Base-by-base conservation (phyloP, 805 yeast genomes). In the Kodamaea jinghongensis region DNA sequence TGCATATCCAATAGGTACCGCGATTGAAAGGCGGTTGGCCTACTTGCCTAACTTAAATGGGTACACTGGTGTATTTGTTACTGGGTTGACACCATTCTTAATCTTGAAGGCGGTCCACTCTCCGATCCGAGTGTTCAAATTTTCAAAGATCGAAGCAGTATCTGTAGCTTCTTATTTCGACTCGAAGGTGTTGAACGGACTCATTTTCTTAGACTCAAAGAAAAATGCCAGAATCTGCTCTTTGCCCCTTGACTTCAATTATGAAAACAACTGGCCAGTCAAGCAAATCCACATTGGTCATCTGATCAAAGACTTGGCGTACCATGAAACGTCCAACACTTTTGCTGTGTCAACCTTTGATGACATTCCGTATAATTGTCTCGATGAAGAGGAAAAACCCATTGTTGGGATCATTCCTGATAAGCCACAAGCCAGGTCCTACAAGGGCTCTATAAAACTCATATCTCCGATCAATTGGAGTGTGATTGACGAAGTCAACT, bases 401-500 rank as follows among this genome's bases (percentile, higher is more conserved):
- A 67, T 83, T 32, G 78, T 77, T 7, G 95, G 91, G 1, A 54
- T 70, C 2, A 66, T 67, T 36, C 64, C 61, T 7, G 73, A 71
- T 22, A 70, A 71, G 26, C 78, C 82, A 0, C 71, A 73, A 31
- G 86, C 93, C 0, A 50, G 52, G 13, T 69, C 79, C 7, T 82
- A 67, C 47, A 75, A 76, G 42, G 84, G 95, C 11, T 67, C 72
- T 3, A 55, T 90, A 4, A 73, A 79, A 38, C 60, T 90, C 33
- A 54, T 90, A 0, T 83, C 91, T 1, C 93, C 96, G 0, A 65
- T 67, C 29, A 79, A 78, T 11, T 88, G 96, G 95, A 63, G 79
- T 1, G 74, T 82, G 0, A 82, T 89, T 47, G 97, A 89, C 53
- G 70, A 75, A 8, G 58, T 81, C 29, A 83, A 77, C 25, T 67